A percentile compares a stretch with the other conserved stretches of the same genome.
phyloP scores from a whole-genome alignment of 495 filamentous ascomycete species.

The Aspergillus coremiiformis region DNA sequence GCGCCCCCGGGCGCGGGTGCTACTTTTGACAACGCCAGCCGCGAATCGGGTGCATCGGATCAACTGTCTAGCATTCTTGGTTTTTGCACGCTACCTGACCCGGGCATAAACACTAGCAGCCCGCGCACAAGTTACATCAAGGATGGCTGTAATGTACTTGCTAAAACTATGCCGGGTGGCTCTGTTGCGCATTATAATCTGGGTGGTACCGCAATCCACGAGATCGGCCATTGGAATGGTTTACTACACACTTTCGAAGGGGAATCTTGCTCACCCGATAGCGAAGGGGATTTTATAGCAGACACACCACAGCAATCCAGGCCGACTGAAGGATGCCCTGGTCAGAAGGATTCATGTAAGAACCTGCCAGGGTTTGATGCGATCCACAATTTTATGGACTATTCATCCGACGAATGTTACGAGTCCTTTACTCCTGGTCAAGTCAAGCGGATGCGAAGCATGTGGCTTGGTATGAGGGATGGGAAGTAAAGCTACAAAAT shows the following conservation, averaged over 20 bases:
- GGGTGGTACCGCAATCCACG: constrained; percentile 47
- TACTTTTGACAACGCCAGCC: not conserved
- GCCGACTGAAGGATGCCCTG: constrained; percentile 45
- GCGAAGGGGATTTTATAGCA: constrained; percentile 43
- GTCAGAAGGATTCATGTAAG: constrained; percentile 42
- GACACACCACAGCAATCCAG: constrained; percentile 47
- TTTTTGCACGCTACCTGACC: constrained; percentile 43
- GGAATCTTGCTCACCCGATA: constrained; percentile 32
- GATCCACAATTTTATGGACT: constrained; percentile 52
- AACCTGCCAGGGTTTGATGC: constrained; percentile 38
- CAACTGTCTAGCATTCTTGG: constrained; percentile 35
- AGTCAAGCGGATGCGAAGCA: constrained; percentile 36
- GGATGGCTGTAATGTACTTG: constrained; percentile 49
- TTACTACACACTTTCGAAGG: constrained; percentile 51
- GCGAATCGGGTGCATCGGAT: constrained; percentile 6
- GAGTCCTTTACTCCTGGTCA: constrained; percentile 40
- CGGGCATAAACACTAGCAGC: constrained; percentile 28
- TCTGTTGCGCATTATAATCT: constrained; percentile 37
- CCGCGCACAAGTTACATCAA: constrained; percentile 33
- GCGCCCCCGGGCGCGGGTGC: constrained; percentile 15
- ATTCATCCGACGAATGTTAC: constrained; percentile 48
- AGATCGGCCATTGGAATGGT: constrained; percentile 55
- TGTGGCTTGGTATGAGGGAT: constrained; percentile 39
- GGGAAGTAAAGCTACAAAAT: constrained; percentile 24
- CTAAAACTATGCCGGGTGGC: constrained; percentile 43